phyloP scores from a whole-genome alignment of 2,329 filamentous ascomycete genomes.

The Myotisia sp. region DNA sequence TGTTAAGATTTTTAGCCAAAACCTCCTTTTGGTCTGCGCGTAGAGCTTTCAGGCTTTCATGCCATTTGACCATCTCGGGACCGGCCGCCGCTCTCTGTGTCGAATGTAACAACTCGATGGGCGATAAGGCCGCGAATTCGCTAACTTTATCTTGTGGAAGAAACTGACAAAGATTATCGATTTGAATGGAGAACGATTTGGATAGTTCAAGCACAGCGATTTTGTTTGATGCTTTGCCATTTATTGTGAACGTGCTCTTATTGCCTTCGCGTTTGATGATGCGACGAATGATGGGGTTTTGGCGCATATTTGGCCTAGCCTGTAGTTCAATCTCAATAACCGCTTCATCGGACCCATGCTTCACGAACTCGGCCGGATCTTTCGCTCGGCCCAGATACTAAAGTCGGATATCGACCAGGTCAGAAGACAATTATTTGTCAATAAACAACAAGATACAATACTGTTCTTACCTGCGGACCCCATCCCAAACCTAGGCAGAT shows the following conservation, averaged over 20 bases:
- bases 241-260: slow-evolving; percentile 61
- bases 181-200: slow-evolving; percentile 67
- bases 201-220: slow-evolving; percentile 55
- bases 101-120: slow-evolving; percentile 66
- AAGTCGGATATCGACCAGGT: not conserved
- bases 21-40: slow-evolving; percentile 55
- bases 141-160: slow-evolving; percentile 90
- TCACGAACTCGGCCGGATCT: slow-evolving; percentile 78
- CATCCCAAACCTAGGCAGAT: slow-evolving; percentile 88
- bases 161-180: slow-evolving; percentile 96
- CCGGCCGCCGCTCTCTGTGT: slow-evolving; percentile 82
- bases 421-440: not conserved
- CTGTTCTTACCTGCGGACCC: slow-evolving; percentile 44
- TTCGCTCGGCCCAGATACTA: slow-evolving; percentile 72
- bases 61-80: slow-evolving; percentile 63
- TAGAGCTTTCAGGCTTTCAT: slow-evolving; percentile 57
- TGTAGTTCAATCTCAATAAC: slow-evolving; percentile 84
- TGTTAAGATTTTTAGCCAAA: slow-evolving; percentile 42
- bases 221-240: slow-evolving; percentile 47
- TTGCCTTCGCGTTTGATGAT: slow-evolving; percentile 72
- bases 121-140: slow-evolving; percentile 74
- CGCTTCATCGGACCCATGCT: slow-evolving; percentile 66
- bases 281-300: slow-evolving; percentile 61
- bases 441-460: no score
- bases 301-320: slow-evolving; percentile 37